Evolutionary conservation across 306 rosid genomes (phyloP).

Genomic region (Arachis hypogaea): DNA sequence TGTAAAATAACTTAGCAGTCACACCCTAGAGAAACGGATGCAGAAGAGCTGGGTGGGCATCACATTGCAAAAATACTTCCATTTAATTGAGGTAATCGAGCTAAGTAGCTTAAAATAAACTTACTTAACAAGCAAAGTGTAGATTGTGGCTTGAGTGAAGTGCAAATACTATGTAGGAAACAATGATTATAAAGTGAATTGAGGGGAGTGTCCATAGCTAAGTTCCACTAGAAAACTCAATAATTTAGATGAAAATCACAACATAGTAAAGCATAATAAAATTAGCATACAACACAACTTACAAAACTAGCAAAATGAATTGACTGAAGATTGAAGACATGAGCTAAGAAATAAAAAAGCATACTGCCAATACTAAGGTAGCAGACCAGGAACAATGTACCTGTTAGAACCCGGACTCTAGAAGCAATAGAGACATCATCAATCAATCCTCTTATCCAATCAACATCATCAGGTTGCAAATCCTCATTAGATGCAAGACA

Average conservation of each 20-base stretch:
- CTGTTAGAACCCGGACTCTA: constrained; percentile 68
- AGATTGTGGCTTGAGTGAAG: not conserved
- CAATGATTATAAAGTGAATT: constrained; percentile 17
- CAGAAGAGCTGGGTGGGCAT: too few relatives aligned
- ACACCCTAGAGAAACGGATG: not conserved
- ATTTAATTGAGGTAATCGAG: constrained; percentile 4
- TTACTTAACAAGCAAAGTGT: constrained; percentile 9
- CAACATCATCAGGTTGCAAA: constrained; percentile 44
- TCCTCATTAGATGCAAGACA: constrained; percentile 57
- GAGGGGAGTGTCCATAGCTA: not conserved
- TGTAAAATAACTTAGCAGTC: constrained; percentile 13
- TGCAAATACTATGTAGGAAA: not conserved
- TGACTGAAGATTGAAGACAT: constrained; percentile 6
- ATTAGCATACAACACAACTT: not conserved
- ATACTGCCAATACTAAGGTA: not conserved
- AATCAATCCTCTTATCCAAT: constrained; percentile 52
- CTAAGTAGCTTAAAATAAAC: not conserved
- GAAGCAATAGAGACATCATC: constrained; percentile 73
- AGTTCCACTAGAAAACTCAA: constrained; percentile 36
- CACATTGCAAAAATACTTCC: too few relatives aligned
- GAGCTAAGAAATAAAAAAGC: constrained; percentile 27
- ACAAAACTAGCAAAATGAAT: constrained; percentile 11
- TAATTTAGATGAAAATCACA: constrained; percentile 12
- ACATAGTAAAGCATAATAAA: constrained; percentile 15
- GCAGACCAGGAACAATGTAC: constrained; percentile 48